Evolutionary conservation across 2,329 filamentous ascomycete genomes (phyloP).

Genomic region (Talaromyces rugulosus): DNA sequence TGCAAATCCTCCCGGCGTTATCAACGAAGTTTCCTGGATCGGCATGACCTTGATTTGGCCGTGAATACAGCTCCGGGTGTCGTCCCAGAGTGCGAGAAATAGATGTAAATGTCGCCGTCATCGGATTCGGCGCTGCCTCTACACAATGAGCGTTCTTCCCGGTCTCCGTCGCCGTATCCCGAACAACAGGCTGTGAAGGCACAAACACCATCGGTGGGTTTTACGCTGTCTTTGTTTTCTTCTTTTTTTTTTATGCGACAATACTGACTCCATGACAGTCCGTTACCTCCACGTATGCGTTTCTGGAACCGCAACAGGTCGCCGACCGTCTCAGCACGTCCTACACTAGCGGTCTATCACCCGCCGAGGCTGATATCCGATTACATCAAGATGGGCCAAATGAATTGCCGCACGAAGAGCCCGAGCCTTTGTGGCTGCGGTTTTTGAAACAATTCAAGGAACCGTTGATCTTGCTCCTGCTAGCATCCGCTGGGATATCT

Average conservation of each 20-base stretch:
- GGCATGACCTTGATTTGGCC: constrained; percentile 10
- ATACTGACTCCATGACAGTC: constrained; percentile 23
- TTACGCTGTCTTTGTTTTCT: neutral
- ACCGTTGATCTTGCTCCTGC: constrained; percentile 84
- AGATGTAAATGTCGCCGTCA: constrained; percentile 61
- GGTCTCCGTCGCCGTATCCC: constrained; percentile 26
- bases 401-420: constrained; percentile 88
- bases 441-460: constrained; percentile 97
- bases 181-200: constrained; percentile 20
- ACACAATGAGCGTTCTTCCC: constrained; percentile 46
- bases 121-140: constrained; percentile 56
- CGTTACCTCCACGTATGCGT: constrained; percentile 51
- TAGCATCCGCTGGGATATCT: constrained; percentile 83
- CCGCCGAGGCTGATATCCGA: constrained; percentile 74
- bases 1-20: neutral
- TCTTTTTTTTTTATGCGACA: neutral
- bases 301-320: constrained; percentile 72
- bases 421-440: constrained; percentile 90
- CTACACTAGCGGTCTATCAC: constrained; percentile 73
- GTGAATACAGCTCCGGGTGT: constrained; percentile 12
- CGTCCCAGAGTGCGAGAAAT: constrained; percentile 41
- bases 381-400: constrained; percentile 81
- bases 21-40: neutral
- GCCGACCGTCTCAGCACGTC: constrained; percentile 76
- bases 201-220: constrained; percentile 31